Percentiles rank a stretch among this genome's conserved stretches.
These are phyloP conservation scores for Leishmania major DNA, from an alignment of 208 protist genomes.

Conservation along the genomic window DNA sequence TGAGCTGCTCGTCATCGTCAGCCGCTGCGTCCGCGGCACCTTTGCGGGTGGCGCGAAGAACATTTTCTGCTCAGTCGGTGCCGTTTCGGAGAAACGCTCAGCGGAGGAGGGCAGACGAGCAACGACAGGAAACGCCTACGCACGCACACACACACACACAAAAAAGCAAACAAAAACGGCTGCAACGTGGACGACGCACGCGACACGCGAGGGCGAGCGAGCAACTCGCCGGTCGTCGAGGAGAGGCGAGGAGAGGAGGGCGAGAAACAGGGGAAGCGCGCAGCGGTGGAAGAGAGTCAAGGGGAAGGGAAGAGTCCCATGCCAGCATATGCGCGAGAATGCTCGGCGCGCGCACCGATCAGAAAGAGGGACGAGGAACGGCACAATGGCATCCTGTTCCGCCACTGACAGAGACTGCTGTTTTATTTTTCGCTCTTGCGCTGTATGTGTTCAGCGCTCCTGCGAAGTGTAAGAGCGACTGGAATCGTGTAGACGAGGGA, in stretches of 20 bases:
- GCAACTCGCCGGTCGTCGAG: neutral
- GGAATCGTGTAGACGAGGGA: neutral
- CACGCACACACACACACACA: neutral
- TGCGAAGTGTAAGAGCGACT: neutral
- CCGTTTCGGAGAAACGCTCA: neutral
- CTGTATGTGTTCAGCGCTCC: neutral
- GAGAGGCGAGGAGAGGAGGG: neutral
- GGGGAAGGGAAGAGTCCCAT: neutral
- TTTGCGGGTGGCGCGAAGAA: constrained; percentile 66
- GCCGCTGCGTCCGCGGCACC: constrained; percentile 75
- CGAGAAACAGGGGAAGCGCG: neutral
- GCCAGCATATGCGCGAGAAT: neutral
- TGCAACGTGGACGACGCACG: no score
- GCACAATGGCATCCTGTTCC: neutral
- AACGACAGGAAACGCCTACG: no score
- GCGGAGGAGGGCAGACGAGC: neutral
- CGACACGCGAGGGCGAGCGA: neutral
- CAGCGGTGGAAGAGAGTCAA: neutral
- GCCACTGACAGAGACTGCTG: neutral
- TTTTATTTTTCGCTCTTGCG: neutral
- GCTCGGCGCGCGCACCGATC: neutral
- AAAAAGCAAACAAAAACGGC: neutral
- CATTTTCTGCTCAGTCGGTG: constrained; percentile 25
- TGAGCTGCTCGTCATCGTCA: constrained; percentile 19
- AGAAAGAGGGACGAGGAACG: neutral